phyloP scores from a whole-genome alignment of 1,139 yeast genomes.

The Saccharomyces hybrid region DNA sequence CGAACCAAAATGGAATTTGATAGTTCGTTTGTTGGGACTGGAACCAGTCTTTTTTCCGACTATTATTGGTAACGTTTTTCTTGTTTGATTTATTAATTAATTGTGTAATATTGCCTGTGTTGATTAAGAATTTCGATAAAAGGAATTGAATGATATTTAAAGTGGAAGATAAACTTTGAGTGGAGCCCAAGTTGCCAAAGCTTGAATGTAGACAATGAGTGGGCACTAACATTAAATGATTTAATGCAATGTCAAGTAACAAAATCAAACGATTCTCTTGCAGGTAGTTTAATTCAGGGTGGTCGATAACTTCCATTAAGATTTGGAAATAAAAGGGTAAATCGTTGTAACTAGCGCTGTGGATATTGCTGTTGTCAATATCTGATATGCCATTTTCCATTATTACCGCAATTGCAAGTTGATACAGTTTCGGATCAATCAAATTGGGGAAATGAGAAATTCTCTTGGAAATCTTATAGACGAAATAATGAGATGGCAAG shows the following conservation, averaged over 20 bases:
- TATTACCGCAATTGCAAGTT: not conserved
- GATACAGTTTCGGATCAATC: not conserved
- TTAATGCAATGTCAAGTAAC: slow-evolving; percentile 16
- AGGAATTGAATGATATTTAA: slow-evolving; percentile 26
- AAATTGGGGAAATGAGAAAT: not conserved
- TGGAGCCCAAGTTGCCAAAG: slow-evolving; percentile 20
- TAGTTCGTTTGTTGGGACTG: slow-evolving; percentile 4
- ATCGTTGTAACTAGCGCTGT: not conserved
- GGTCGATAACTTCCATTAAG: slow-evolving; percentile 36
- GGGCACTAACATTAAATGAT: slow-evolving; percentile 10
- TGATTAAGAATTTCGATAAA: slow-evolving; percentile 18
- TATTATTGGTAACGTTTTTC: not conserved
- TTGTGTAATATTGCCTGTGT: slow-evolving; percentile 9
- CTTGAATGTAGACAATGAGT: slow-evolving; percentile 16
- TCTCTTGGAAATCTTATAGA: not conserved
- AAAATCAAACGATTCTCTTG: slow-evolving; percentile 24
- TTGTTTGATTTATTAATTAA: not conserved
- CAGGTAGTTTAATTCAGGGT: slow-evolving; percentile 30
- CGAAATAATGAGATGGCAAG: not conserved
- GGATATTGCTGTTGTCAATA: not conserved
- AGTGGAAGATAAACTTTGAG: slow-evolving; percentile 27
- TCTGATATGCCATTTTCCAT: not conserved
- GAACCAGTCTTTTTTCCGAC: not conserved
- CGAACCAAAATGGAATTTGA: slow-evolving; percentile 25
- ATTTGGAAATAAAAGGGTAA: slow-evolving; percentile 8